Percentiles rank a stretch among this genome's conserved stretches.
These are phyloP conservation scores for Chondrus crispus DNA, from an alignment of 23 red algal genomes.

Conservation along the genomic window DNA sequence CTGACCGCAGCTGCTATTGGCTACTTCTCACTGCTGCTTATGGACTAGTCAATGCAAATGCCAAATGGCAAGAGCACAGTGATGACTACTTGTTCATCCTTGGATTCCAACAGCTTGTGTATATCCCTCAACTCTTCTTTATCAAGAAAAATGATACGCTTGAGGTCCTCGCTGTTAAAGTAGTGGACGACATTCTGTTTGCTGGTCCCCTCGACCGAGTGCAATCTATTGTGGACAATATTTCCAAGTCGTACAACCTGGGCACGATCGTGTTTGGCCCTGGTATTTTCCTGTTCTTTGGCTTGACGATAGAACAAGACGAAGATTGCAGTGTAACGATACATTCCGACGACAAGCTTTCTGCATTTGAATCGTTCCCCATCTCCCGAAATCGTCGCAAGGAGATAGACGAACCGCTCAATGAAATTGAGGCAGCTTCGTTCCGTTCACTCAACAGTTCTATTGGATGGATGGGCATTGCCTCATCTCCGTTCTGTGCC, in stretches of 20 bases:
- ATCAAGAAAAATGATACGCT: not conserved
- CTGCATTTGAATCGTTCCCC: not conserved
- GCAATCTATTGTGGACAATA: not conserved
- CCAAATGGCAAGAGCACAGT: constrained; percentile 35
- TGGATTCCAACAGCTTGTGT: constrained; percentile 13
- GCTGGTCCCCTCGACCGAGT: not conserved
- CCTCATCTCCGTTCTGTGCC: constrained; percentile 6
- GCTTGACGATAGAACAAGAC: not conserved
- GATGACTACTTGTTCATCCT: not conserved
- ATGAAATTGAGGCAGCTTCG: not conserved
- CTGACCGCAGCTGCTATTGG: not conserved
- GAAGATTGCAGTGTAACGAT: not conserved
- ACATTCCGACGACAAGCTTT: not conserved
- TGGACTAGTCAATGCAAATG: constrained; percentile 4
- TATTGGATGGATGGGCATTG: not conserved
- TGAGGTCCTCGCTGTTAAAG: not conserved
- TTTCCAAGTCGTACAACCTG: not conserved
- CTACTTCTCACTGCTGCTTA: constrained; percentile 21
- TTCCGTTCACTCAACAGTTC: constrained; percentile 16
- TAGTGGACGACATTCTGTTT: constrained; percentile 47
- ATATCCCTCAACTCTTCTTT: constrained; percentile 22
- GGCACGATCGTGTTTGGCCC: not conserved
- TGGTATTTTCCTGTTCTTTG: not conserved
- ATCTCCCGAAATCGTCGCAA: not conserved
- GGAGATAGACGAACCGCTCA: not conserved